These are phyloP conservation scores for Botrytis deweyae DNA, from an alignment of 2,329 filamentous ascomycete species.

Conservation along the genomic window DNA sequence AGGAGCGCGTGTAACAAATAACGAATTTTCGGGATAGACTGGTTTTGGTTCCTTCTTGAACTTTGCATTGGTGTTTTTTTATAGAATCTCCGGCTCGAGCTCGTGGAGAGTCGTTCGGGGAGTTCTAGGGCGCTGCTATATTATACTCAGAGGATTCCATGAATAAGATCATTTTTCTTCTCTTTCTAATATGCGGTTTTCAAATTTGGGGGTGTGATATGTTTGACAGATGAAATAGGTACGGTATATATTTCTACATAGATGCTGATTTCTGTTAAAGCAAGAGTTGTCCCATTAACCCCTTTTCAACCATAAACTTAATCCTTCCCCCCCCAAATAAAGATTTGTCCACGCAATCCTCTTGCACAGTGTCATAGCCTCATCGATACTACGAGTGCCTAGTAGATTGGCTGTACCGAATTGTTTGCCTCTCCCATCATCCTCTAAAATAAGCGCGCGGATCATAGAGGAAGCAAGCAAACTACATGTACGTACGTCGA, in stretches of 20 bases:
- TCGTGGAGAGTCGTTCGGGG: conserved; percentile 16
- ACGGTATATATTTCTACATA: neutral
- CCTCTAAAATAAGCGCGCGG: neutral
- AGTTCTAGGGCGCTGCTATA: neutral
- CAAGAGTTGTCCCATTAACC: neutral
- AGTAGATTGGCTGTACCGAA: neutral
- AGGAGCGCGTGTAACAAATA: conserved; percentile 20
- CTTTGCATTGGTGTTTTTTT: conserved; percentile 21
- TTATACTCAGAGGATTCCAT: neutral
- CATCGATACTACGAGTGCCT: neutral
- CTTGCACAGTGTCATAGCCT: neutral
- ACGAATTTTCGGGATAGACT: conserved; percentile 19
- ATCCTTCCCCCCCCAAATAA: neutral
- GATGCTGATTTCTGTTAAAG: neutral
- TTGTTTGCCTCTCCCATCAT: neutral
- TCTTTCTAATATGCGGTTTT: neutral
- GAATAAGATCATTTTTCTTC: conserved; percentile 1
- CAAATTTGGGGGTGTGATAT: neutral
- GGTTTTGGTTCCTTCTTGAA: conserved; percentile 7
- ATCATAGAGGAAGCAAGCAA: neutral
- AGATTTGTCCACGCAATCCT: neutral
- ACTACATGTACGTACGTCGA: neutral
- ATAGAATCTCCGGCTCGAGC: conserved; percentile 26
- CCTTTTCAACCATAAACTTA: neutral
- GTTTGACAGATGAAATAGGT: neutral